Base-by-base conservation (phyloP, 2,329 filamentous ascomycete genomes). In the Aspergillus ustus region DNA sequence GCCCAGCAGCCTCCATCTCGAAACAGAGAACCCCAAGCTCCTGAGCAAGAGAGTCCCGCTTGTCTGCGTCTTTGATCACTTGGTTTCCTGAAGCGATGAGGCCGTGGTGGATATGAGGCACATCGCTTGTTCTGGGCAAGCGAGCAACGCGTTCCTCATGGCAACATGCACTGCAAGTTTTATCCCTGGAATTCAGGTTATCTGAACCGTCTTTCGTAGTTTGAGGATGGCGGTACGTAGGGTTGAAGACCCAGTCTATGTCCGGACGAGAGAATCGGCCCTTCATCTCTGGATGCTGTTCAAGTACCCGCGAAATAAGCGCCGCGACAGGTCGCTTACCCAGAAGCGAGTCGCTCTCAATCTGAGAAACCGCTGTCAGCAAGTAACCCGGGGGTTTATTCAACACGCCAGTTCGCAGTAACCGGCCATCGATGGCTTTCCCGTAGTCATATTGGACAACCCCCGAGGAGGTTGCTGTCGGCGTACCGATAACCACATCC, bases 1-100 rank as follows among this genome's bases (percentile, higher is more conserved):
- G 31, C 7, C 31, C 31, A 37, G 31, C 31, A 37, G 31, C 31
- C 13, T 29, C 45, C 45, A 49, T 28, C 45, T 49, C 20, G 45
- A 50, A 50, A 25, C 66, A 51, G 60, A 63, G 4, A 37, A 65
- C 49, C 60, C 52, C 22, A 60, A 44, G n/a, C 51, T 52, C 50
- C 37, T 20, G 43, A 15, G 59, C 53, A 8, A 63, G 20, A 34
- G 31, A 28, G 29, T 63, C 59, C 20, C 62, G 58, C 20, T 44
- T 34, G 11, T 49, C 45, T 22, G 22, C 48, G 11, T 60, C 51
- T 34, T 61, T 61, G 17, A 63, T 56, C 25, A 63, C 57, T 11
- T 50, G 48, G n/a, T 63, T 51, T 4, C 48, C 60, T 40, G 60
- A 62, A 6, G 56, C 56, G 44, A 62, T 49, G 15, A 43, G 7